These are phyloP conservation scores for Aspergillus sp. DNA, from an alignment of 2,329 filamentous ascomycete species.

Conservation along the genomic window DNA sequence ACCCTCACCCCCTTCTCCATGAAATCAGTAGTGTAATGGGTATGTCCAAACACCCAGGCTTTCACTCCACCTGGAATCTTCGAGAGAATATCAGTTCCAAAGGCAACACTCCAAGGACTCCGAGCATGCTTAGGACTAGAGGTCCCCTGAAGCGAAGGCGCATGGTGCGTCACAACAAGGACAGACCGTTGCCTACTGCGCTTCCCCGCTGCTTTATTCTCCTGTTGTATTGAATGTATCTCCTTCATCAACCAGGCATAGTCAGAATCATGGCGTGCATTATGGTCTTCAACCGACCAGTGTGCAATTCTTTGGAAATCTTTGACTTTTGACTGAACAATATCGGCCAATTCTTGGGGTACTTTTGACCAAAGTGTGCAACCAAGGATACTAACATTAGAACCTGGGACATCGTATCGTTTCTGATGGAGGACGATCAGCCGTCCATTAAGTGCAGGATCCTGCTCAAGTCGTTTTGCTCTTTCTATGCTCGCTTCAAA, in stretches of 20 bases:
- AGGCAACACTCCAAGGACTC: constrained; percentile 53
- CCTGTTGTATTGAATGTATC: constrained; percentile 27
- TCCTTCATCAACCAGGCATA: constrained; percentile 52
- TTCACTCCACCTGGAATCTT: constrained; percentile 31
- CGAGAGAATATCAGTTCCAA: constrained; percentile 54
- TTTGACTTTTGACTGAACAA: constrained; percentile 50
- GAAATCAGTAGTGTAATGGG: constrained; percentile 48
- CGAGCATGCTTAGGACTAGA: constrained; percentile 52
- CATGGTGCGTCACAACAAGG: constrained; percentile 60
- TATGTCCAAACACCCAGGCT: constrained; percentile 50
- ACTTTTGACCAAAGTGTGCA: constrained; percentile 61
- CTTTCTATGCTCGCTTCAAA: constrained; percentile 24
- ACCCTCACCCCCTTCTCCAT: constrained; percentile 36
- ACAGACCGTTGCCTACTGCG: constrained; percentile 26
- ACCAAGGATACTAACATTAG: constrained; percentile 55
- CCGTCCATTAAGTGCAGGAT: constrained; percentile 27
- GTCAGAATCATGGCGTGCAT: constrained; percentile 51
- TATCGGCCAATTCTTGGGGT: constrained; percentile 37
- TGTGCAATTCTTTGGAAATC: constrained; percentile 58
- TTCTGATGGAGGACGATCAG: constrained; percentile 30
- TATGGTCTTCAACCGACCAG: constrained; percentile 57
- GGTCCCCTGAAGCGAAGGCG: constrained; percentile 53
- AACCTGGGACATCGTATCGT: constrained; percentile 27
- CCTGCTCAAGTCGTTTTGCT: constrained; percentile 30
- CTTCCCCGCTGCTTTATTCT: neutral